A percentile compares a stretch with the other conserved stretches of the same genome.
phyloP scores from a whole-genome alignment of 768 basidiomycete genomes.

The Rhodotorula sphaerocarpa region DNA sequence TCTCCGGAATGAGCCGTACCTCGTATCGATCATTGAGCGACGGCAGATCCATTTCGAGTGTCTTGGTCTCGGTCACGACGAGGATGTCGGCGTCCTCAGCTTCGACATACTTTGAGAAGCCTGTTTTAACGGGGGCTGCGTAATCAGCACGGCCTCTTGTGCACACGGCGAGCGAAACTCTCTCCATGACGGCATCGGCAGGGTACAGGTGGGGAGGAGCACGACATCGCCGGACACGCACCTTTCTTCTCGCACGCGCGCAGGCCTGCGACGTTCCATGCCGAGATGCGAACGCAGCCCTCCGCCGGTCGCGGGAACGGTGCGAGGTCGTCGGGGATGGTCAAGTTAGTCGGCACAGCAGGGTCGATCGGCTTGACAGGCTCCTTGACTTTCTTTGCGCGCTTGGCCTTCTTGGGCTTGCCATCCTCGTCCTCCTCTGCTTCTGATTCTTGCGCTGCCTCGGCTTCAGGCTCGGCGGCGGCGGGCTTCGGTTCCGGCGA shows the following conservation, averaged over 20 bases:
- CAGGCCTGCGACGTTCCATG: slow-evolving; percentile 76
- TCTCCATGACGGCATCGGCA: no score
- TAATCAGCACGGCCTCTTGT: no score
- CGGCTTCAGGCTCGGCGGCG: neutral
- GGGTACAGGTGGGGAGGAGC: neutral
- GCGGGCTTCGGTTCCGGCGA: neutral
- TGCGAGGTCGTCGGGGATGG: slow-evolving; percentile 32
- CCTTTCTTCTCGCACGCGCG: slow-evolving; percentile 73
- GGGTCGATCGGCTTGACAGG: slow-evolving; percentile 37
- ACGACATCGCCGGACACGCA: no score
- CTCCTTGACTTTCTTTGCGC: slow-evolving; percentile 33
- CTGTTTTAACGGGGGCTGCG: no score
- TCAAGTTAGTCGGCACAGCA: slow-evolving; percentile 30
- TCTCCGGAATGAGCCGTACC: slow-evolving; percentile 3
- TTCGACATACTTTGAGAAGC: slow-evolving; percentile 71
- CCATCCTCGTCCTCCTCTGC: neutral
- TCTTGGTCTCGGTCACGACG: slow-evolving; percentile 76
- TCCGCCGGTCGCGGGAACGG: slow-evolving; percentile 16
- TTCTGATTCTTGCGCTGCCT: neutral
- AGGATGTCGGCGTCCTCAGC: slow-evolving; percentile 80
- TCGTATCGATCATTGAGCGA: slow-evolving; percentile 20
- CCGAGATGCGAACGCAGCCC: slow-evolving; percentile 48
- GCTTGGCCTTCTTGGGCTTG: slow-evolving; percentile 18
- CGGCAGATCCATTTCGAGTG: slow-evolving; percentile 44
- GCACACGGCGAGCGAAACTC: no score